phyloP scores from a whole-genome alignment of 1,284 basidiomycete genomes.

The Porogramme epimiltina region DNA sequence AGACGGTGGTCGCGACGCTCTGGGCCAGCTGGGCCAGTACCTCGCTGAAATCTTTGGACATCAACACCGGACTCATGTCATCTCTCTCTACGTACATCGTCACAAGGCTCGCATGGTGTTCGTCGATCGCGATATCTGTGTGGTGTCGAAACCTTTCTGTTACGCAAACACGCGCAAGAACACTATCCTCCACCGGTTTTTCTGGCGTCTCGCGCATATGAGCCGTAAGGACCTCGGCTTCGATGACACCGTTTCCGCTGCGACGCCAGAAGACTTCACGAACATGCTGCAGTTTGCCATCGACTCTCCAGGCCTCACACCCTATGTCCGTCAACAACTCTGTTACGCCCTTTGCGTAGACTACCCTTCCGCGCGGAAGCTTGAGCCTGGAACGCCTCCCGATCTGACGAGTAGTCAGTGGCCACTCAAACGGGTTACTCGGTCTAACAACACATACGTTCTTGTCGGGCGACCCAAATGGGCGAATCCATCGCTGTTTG shows the following conservation, averaged over 20 bases:
- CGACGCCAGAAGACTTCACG: neutral
- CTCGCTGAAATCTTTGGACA: neutral
- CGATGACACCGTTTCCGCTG: slow-evolving; percentile 20
- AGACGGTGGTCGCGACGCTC: neutral
- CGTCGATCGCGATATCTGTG: neutral
- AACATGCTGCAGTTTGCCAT: neutral
- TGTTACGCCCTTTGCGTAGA: neutral
- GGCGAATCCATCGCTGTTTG: neutral
- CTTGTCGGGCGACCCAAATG: neutral
- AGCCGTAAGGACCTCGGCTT: slow-evolving; percentile 17
- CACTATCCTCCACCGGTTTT: slow-evolving; percentile 12
- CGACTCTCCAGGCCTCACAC: neutral
- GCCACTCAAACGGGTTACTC: neutral
- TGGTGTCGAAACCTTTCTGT: too few species aligned
- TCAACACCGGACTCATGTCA: neutral
- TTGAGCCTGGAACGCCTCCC: too few species aligned
- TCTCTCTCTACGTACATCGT: neutral
- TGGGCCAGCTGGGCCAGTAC: neutral
- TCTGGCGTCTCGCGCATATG: slow-evolving; percentile 22
- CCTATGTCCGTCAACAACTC: neutral
- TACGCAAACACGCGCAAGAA: neutral
- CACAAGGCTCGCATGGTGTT: neutral
- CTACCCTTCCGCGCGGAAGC: too few species aligned
- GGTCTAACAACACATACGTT: neutral
- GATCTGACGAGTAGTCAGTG: neutral